Percentiles rank a stretch among this genome's conserved stretches.
phyloP scores from a whole-genome alignment of 1,284 basidiomycete genomes.

The Ceratobasidium sp. region DNA sequence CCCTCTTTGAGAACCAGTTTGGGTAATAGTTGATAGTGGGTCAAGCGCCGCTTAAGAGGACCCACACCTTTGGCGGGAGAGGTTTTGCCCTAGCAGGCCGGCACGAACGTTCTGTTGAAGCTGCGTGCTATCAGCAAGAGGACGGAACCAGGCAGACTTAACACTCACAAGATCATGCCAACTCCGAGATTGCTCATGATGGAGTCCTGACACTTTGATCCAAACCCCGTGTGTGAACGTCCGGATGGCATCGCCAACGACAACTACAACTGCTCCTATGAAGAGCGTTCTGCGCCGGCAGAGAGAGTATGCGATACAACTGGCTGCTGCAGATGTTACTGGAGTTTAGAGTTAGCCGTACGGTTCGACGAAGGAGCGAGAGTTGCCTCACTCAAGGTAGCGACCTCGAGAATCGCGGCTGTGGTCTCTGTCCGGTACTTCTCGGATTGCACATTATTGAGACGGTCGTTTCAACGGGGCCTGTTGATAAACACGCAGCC shows the following conservation, averaged over 20 bases:
- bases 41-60: slow-evolving; percentile 48
- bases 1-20: slow-evolving; percentile 72
- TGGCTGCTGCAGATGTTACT: slow-evolving; percentile 93
- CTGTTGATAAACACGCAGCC: too few relatives aligned
- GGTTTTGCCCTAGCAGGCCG: slow-evolving; percentile 97
- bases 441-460: slow-evolving; percentile 67
- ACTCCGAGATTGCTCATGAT: slow-evolving; percentile 94
- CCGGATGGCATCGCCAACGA: slow-evolving; percentile 90
- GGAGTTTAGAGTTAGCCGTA: slow-evolving; percentile 33
- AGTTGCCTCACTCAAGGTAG: slow-evolving; percentile 81
- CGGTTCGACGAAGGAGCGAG: slow-evolving; percentile 1
- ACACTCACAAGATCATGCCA: slow-evolving; percentile 86
- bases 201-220: slow-evolving; percentile 88
- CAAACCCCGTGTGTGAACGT: slow-evolving; percentile 88
- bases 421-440: slow-evolving; percentile 81
- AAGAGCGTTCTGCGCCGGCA: slow-evolving; percentile 92
- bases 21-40: slow-evolving; percentile 25
- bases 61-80: slow-evolving; percentile 92
- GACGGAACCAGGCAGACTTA: slow-evolving; percentile 16
- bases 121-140: slow-evolving; percentile 30
- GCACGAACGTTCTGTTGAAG: slow-evolving; percentile 86
- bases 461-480: too few relatives aligned
- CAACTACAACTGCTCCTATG: slow-evolving; percentile 89
- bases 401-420: slow-evolving; percentile 93
- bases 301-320: slow-evolving; percentile 87